phyloP scores from a whole-genome alignment of 768 basidiomycete species.

The Hericium rajendrae region DNA sequence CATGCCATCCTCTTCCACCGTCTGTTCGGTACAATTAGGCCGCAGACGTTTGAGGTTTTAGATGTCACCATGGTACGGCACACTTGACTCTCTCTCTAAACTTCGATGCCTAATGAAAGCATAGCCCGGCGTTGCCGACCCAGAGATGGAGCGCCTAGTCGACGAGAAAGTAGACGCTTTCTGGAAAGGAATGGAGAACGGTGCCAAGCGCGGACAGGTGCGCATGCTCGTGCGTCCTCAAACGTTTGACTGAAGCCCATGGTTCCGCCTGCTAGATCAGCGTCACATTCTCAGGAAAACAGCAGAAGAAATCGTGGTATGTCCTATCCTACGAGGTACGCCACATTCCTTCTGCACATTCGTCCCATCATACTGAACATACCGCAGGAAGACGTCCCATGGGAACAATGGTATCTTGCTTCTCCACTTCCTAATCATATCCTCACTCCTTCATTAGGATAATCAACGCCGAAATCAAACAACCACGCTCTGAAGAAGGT shows the following conservation, averaged over 20 bases:
- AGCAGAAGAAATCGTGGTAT: constrained; percentile 74
- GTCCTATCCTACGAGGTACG: constrained; percentile 40
- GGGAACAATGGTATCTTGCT: constrained; percentile 67
- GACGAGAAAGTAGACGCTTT: constrained; percentile 70
- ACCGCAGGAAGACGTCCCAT: constrained; percentile 66
- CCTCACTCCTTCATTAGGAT: constrained; percentile 35
- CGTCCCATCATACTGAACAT: background rate
- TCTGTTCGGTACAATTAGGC: constrained; percentile 70
- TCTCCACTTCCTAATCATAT: background rate
- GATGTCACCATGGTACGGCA: constrained; percentile 72
- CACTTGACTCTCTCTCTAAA: background rate
- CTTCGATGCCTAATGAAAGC: background rate
- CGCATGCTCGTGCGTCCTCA: background rate
- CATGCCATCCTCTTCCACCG: constrained; percentile 80
- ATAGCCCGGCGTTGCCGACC: constrained; percentile 72
- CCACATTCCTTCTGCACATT: background rate
- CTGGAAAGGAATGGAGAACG: constrained; percentile 67
- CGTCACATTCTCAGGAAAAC: constrained; percentile 70
- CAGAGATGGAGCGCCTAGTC: constrained; percentile 60
- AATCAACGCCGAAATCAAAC: constrained; percentile 71
- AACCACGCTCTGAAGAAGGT: constrained; percentile 61
- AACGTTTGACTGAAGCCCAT: background rate
- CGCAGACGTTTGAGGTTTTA: constrained; percentile 67
- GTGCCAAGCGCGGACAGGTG: constrained; percentile 62
- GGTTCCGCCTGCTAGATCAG: constrained; percentile 36